Evolutionary conservation across 116 monocot genomes (phyloP).

Genomic region (Trichopus zeylanicus): DNA sequence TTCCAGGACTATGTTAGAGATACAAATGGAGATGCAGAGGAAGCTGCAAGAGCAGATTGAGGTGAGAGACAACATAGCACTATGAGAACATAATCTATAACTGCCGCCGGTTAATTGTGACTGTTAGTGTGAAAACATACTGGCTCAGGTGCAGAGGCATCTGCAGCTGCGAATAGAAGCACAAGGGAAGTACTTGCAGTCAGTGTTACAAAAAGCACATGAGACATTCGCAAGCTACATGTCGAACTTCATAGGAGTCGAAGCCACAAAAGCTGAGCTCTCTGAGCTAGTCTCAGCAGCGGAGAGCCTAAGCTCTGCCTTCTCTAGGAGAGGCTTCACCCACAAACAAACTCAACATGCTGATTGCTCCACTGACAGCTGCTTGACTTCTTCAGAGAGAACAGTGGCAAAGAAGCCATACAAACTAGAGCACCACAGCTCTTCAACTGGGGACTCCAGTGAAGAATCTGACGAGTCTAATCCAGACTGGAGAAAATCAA

Average conservation of each 20-base stretch:
- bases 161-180: conserved; percentile 79
- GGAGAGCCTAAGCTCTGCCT: conserved; percentile 14
- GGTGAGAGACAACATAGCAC: conserved; percentile 11
- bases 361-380: conserved; percentile 53
- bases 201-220: conserved; percentile 57
- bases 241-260: conserved; percentile 14
- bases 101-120: no score
- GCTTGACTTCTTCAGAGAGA: conserved; percentile 40
- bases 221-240: conserved; percentile 37
- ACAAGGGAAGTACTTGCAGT: conserved; percentile 71
- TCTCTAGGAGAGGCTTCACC: background rate
- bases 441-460: background rate
- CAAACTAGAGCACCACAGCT: background rate
- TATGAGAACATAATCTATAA: no score
- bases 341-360: conserved; percentile 3
- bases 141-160: conserved; percentile 68
- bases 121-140: no score
- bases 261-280: conserved; percentile 35
- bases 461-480: conserved; percentile 6
- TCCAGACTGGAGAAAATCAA: background rate
- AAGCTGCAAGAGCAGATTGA: conserved; percentile 56
- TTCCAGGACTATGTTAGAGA: conserved; percentile 36
- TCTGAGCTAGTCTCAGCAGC: conserved; percentile 36
- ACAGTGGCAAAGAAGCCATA: conserved; percentile 11
- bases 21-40: conserved; percentile 57